Conservation (phyloP, 163 green algal genomes). For the Volvox carteri region DNA sequence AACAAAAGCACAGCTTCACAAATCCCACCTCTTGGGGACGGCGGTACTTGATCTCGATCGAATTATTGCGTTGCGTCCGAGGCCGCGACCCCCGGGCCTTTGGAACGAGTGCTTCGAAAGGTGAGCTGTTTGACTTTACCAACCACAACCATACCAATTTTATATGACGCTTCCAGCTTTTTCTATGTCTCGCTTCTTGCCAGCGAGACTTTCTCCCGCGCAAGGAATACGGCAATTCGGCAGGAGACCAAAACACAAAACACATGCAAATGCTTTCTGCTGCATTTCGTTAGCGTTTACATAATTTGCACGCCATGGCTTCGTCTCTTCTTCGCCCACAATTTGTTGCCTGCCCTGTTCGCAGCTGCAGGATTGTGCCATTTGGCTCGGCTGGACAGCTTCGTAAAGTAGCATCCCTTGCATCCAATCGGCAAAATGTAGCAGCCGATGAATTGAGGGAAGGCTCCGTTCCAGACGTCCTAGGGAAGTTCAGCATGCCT, state of each 20-base stretch:
- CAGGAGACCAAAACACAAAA: not conserved
- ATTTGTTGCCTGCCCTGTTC: not conserved
- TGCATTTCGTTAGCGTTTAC: not conserved
- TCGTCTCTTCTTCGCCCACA: not conserved
- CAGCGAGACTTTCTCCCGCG: slow-evolving; percentile 16
- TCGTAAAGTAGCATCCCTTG: not conserved
- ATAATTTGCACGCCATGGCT: too few species aligned
- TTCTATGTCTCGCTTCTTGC: too few species aligned
- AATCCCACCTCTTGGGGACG: not conserved
- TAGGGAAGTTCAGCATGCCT: slow-evolving; percentile 34
- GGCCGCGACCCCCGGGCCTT: slow-evolving; percentile 28
- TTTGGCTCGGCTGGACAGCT: not conserved
- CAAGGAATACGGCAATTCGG: slow-evolving; percentile 16
- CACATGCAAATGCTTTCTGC: not conserved
- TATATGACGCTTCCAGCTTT: too few species aligned
- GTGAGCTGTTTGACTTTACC: not conserved
- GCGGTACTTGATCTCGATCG: not conserved
- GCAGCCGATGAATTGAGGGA: not conserved
- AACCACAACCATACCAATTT: not conserved
- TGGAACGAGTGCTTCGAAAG: slow-evolving; percentile 19
- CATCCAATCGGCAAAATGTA: not conserved
- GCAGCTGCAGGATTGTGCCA: slow-evolving; percentile 12
- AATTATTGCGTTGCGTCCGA: slow-evolving; percentile 23
- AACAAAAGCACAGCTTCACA: not conserved
- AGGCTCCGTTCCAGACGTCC: not conserved